These are phyloP conservation scores for Hortaea werneckii DNA, from an alignment of 2,329 filamentous ascomycete genomes.

Conservation along the genomic window DNA sequence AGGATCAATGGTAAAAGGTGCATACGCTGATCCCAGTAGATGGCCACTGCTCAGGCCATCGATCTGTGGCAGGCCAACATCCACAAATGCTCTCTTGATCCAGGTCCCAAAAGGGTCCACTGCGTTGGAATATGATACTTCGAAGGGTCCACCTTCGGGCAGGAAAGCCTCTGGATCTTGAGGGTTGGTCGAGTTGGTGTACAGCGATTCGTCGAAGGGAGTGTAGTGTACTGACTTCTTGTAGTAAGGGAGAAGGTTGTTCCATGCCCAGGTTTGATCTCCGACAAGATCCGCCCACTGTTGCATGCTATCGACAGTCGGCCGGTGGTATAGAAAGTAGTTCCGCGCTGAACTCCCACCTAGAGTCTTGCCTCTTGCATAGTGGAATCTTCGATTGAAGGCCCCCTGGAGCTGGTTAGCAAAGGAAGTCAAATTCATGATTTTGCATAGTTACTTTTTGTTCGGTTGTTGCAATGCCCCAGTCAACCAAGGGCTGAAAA, in stretches of 20 bases:
- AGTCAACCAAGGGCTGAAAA: slow-evolving; percentile 18
- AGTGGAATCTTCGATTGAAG: slow-evolving; percentile 9
- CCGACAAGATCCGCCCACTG: slow-evolving; percentile 28
- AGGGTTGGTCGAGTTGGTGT: slow-evolving; percentile 15
- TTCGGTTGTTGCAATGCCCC: slow-evolving; percentile 19
- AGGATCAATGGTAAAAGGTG: slow-evolving; percentile 18
- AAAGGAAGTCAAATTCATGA: background rate
- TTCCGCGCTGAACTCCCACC: slow-evolving; percentile 21
- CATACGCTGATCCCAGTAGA: slow-evolving; percentile 10
- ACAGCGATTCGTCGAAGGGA: slow-evolving; percentile 12
- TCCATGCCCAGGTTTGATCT: slow-evolving; percentile 22
- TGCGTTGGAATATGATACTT: slow-evolving; percentile 10
- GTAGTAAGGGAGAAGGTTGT: slow-evolving; percentile 18
- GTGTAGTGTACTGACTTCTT: slow-evolving; percentile 11
- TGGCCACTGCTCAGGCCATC: slow-evolving; percentile 19
- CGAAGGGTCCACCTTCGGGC: slow-evolving; percentile 16
- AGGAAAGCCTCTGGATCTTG: slow-evolving; percentile 15
- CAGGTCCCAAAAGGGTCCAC: slow-evolving; percentile 7
- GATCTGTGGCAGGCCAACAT: slow-evolving; percentile 3
- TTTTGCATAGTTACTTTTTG: slow-evolving; percentile 9
- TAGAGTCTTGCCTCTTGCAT: slow-evolving; percentile 21
- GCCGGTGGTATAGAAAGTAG: slow-evolving; percentile 20
- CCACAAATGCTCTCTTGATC: slow-evolving; percentile 2
- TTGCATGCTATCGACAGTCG: slow-evolving; percentile 23
- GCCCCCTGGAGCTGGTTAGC: too few relatives aligned